Conservation (phyloP, 192 early-diverging fungal genomes). For the Gonapodya sp. region DNA sequence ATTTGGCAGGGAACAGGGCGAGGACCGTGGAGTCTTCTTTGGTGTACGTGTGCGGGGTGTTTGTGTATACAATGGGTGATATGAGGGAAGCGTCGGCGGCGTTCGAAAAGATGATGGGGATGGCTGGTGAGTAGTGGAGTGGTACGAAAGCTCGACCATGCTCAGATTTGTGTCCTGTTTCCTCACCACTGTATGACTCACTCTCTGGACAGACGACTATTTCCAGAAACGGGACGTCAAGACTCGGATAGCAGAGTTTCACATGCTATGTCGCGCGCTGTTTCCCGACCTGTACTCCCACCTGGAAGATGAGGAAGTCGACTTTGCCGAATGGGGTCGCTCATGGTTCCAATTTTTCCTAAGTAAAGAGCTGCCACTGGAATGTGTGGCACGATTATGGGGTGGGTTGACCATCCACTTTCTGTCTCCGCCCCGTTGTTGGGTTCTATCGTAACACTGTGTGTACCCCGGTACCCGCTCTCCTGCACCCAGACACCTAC, state of each 20-base stretch:
- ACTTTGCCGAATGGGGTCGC: neutral
- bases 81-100: neutral
- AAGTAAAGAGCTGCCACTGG: neutral
- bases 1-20: neutral
- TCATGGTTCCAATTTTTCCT: neutral
- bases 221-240: neutral
- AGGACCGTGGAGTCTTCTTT: neutral
- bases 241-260: neutral
- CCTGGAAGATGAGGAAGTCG: neutral
- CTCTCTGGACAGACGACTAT: neutral
- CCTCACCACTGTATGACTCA: too few species aligned
- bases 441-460: too few species aligned
- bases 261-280: neutral
- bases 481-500: neutral
- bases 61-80: neutral
- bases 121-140: neutral
- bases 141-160: neutral
- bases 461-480: too few species aligned
- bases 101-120: neutral
- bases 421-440: too few species aligned
- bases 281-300: neutral
- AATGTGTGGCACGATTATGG: neutral
- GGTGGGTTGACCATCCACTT: too few species aligned
- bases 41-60: neutral
- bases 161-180: too few species aligned